phyloP scores from a whole-genome alignment of 345 rosid genomes.

The Toxicodendron radicans region DNA sequence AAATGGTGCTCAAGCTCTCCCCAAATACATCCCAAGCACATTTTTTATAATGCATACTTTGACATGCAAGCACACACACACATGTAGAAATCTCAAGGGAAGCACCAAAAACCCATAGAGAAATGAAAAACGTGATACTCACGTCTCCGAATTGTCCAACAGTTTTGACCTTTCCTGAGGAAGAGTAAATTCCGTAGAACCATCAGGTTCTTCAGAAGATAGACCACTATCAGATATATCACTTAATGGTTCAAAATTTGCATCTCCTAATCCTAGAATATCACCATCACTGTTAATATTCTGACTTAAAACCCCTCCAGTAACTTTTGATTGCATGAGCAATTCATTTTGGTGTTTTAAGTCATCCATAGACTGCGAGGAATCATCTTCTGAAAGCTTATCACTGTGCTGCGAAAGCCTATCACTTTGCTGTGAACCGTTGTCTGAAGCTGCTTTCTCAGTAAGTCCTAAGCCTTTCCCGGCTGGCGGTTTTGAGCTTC shows the following conservation, averaged over 20 bases:
- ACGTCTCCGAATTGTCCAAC: constrained; percentile 44
- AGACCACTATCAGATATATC: constrained; percentile 43
- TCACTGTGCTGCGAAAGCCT: constrained; percentile 21
- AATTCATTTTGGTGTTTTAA: constrained; percentile 20
- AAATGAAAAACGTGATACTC: constrained; percentile 8
- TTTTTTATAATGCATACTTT: background rate
- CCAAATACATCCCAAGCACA: background rate
- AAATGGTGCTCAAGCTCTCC: background rate
- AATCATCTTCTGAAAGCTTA: constrained; percentile 29
- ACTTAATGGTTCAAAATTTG: constrained; percentile 42
- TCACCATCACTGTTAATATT: constrained; percentile 23
- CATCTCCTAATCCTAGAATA: constrained; percentile 29
- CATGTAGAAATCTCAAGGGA: background rate
- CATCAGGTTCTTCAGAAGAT: constrained; percentile 48
- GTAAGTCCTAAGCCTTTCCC: constrained; percentile 35
- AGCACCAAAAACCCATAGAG: background rate
- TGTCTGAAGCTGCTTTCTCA: constrained; percentile 34
- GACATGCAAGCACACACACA: background rate
- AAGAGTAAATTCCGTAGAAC: constrained; percentile 30
- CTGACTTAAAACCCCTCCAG: constrained; percentile 8
- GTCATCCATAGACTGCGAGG: constrained; percentile 29
- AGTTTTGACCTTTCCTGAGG: constrained; percentile 24
- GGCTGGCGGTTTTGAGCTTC: constrained; percentile 25
- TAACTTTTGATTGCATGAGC: constrained; percentile 22
- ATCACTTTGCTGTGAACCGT: constrained; percentile 17